A percentile compares a stretch with the other conserved stretches of the same genome.
Evolutionary conservation across 2,329 filamentous ascomycete species (phyloP).

Genomic region (Didymella sp.): DNA sequence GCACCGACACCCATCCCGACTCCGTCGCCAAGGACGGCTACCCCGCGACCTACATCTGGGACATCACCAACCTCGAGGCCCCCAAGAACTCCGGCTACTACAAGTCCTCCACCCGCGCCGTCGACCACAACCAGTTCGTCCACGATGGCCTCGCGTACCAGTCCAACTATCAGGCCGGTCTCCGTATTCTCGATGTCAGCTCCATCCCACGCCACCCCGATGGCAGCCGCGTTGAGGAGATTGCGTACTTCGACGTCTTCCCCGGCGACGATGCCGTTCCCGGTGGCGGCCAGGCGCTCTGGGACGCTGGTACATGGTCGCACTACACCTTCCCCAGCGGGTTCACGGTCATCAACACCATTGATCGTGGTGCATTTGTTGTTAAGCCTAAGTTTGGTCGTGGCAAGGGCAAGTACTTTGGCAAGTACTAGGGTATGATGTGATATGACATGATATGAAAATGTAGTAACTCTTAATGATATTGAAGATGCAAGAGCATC

Average conservation of each 20-base stretch:
- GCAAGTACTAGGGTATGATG: constrained; percentile 18
- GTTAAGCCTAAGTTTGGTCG: constrained; percentile 38
- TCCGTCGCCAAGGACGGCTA: constrained; percentile 44
- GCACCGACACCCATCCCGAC: constrained; percentile 25
- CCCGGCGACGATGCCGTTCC: constrained; percentile 49
- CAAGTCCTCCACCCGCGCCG: constrained; percentile 48
- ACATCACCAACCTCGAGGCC: constrained; percentile 47
- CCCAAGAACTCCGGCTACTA: constrained; percentile 53
- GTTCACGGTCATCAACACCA: constrained; percentile 58
- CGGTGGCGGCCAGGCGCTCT: constrained; percentile 47
- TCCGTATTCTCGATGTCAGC: constrained; percentile 53
- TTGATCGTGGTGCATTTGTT: constrained; percentile 53
- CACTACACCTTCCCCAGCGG: constrained; percentile 52
- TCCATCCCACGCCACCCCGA: constrained; percentile 49
- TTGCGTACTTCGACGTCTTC: constrained; percentile 54
- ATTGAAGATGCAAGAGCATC: constrained; percentile 1
- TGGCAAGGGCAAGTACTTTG: constrained; percentile 39
- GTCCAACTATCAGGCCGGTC: constrained; percentile 54
- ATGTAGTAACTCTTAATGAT: constrained; percentile 10
- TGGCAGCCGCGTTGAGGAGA: constrained; percentile 50
- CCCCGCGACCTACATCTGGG: constrained; percentile 49
- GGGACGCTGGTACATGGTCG: constrained; percentile 54
- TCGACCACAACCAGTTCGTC: constrained; percentile 58
- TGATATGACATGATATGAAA: background rate
- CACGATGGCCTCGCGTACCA: constrained; percentile 52